A percentile compares a stretch with the other conserved stretches of the same genome.
phyloP scores from a whole-genome alignment of 495 filamentous ascomycete species.

The Aspergillus wentii region DNA sequence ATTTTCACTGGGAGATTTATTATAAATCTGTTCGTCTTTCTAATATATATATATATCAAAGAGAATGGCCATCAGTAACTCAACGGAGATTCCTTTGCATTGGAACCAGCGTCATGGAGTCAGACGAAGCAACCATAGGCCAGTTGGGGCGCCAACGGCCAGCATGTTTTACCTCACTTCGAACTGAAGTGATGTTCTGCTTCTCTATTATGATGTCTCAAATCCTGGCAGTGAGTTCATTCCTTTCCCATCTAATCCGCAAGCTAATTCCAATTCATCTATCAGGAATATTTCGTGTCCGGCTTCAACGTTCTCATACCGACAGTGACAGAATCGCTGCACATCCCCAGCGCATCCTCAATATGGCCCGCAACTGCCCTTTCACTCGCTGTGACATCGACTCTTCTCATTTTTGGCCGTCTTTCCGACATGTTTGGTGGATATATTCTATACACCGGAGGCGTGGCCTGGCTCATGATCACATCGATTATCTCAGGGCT shows the following conservation, averaged over 20 bases:
- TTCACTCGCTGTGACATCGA: slow-evolving; percentile 66
- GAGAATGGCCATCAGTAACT: neutral
- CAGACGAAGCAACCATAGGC: slow-evolving; percentile 40
- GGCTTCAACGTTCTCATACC: slow-evolving; percentile 84
- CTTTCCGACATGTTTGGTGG: slow-evolving; percentile 76
- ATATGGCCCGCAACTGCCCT: slow-evolving; percentile 82
- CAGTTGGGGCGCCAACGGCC: slow-evolving; percentile 69
- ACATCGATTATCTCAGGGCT: slow-evolving; percentile 75
- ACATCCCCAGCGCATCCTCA: slow-evolving; percentile 57
- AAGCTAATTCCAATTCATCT: slow-evolving; percentile 9
- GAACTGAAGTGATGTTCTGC: slow-evolving; percentile 65
- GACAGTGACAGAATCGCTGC: slow-evolving; percentile 53
- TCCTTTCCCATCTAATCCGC: neutral
- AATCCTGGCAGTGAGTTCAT: slow-evolving; percentile 53
- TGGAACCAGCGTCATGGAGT: slow-evolving; percentile 1
- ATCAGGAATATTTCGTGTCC: slow-evolving; percentile 74
- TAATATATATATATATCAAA: neutral
- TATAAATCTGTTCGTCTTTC: slow-evolving; percentile 3
- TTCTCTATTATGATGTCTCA: slow-evolving; percentile 71
- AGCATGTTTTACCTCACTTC: slow-evolving; percentile 52
- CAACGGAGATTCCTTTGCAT: slow-evolving; percentile 5
- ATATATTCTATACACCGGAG: slow-evolving; percentile 62
- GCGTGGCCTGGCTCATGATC: slow-evolving; percentile 65
- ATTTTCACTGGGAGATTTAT: too few species aligned
- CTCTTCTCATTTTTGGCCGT: slow-evolving; percentile 73